Conservation (phyloP, 2,329 filamentous ascomycete genomes). For the Paraconiothyrium brasiliense region DNA sequence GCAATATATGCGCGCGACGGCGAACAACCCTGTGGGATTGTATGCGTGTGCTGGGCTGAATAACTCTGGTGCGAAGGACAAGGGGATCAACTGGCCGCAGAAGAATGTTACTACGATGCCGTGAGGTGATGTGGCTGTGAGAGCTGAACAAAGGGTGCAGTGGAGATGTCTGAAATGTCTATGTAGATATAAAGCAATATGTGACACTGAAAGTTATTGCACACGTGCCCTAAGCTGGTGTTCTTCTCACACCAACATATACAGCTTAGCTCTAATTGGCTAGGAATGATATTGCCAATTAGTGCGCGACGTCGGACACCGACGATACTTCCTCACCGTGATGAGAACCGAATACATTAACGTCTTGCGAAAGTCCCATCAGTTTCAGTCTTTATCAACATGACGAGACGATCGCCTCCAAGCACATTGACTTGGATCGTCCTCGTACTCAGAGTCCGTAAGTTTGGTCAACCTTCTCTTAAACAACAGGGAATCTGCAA, state of each 20-base stretch:
- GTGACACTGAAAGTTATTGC: too few species aligned
- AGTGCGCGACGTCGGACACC: not conserved
- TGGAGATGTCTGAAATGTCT: not conserved
- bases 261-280: not conserved
- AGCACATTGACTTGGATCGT: not conserved
- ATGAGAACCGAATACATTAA: not conserved
- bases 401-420: not conserved
- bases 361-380: not conserved
- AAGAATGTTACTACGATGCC: slow-evolving; percentile 26
- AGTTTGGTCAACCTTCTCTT: not conserved
- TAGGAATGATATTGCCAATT: not conserved
- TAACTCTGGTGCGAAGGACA: slow-evolving; percentile 43
- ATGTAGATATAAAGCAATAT: too few species aligned
- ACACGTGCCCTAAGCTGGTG: not conserved
- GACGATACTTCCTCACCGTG: not conserved
- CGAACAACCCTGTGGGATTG: slow-evolving; percentile 45
- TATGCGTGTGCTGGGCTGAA: slow-evolving; percentile 42
- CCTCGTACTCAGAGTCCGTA: slow-evolving; percentile 3
- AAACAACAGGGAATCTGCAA: not conserved
- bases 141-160: not conserved
- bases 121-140: not conserved
- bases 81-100: slow-evolving; percentile 48
- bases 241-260: not conserved
- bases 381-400: not conserved
- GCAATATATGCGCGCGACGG: slow-evolving; percentile 41